Evolutionary conservation across 2,329 filamentous ascomycete genomes (phyloP).

Genomic region (Penicillium brasilianum): DNA sequence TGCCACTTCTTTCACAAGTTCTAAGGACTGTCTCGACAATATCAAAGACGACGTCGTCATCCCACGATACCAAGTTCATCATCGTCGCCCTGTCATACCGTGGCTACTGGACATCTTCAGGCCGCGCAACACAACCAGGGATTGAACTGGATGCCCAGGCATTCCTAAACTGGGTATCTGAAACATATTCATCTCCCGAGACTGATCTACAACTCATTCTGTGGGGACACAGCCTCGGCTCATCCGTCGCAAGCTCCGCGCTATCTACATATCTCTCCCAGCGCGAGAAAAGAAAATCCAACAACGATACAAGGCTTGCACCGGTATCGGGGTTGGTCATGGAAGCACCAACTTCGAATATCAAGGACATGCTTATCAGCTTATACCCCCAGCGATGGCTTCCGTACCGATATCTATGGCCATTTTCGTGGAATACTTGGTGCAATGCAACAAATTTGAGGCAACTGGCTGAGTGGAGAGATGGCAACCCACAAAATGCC

Average conservation of each 20-base stretch:
- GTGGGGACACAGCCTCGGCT: slow-evolving; percentile 80
- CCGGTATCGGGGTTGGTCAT: slow-evolving; percentile 62
- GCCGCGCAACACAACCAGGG: slow-evolving; percentile 71
- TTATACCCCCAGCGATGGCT: slow-evolving; percentile 81
- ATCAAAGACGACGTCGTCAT: not conserved
- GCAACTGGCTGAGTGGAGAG: slow-evolving; percentile 39
- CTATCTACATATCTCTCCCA: slow-evolving; percentile 51
- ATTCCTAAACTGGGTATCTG: slow-evolving; percentile 65
- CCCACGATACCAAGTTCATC: slow-evolving; percentile 35
- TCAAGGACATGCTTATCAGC: slow-evolving; percentile 71
- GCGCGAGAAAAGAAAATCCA: not conserved
- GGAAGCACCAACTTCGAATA: slow-evolving; percentile 76
- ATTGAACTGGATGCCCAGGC: slow-evolving; percentile 72
- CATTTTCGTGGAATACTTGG: slow-evolving; percentile 70
- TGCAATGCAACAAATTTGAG: slow-evolving; percentile 51
- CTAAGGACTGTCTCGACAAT: slow-evolving; percentile 38
- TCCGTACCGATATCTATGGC: slow-evolving; percentile 75
- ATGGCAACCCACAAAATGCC: slow-evolving; percentile 5
- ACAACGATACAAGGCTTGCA: not conserved
- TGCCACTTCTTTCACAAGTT: slow-evolving; percentile 53
- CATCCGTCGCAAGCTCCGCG: slow-evolving; percentile 70
- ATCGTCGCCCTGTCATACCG: slow-evolving; percentile 63
- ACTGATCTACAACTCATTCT: slow-evolving; percentile 56
- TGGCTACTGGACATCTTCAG: slow-evolving; percentile 78
- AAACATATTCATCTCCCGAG: slow-evolving; percentile 40